Evolutionary conservation across 768 basidiomycete species (phyloP).

Genomic region (Agaricus subrufescens): DNA sequence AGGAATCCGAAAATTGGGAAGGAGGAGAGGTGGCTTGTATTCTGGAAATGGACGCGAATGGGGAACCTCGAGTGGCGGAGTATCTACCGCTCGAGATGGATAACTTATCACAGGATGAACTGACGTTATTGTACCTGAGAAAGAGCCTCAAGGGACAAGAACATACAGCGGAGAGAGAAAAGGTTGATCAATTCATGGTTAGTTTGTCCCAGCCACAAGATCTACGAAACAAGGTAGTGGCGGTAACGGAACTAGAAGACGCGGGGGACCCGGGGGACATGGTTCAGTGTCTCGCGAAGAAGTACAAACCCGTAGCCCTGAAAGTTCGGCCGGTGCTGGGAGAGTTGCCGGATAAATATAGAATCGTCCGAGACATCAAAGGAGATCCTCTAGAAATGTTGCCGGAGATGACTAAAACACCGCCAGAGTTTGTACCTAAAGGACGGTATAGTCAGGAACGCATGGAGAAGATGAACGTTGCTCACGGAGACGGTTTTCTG

Average conservation of each 20-base stretch:
- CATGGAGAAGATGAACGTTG: slow-evolving; percentile 16
- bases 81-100: no score
- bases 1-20: slow-evolving; percentile 9
- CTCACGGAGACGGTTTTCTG: slow-evolving; percentile 16
- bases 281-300: slow-evolving; percentile 8
- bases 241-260: background rate
- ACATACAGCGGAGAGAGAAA: no score
- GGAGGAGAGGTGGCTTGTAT: slow-evolving; percentile 14
- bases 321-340: slow-evolving; percentile 21
- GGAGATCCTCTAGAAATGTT: slow-evolving; percentile 22
- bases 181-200: no score
- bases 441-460: slow-evolving; percentile 22
- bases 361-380: slow-evolving; percentile 20
- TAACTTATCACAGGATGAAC: no score
- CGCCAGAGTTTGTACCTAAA: slow-evolving; percentile 15
- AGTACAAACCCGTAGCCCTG: slow-evolving; percentile 26
- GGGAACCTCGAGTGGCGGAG: no score
- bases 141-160: no score
- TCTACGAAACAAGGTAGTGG: background rate
- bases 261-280: no score
- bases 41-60: background rate
- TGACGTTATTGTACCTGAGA: no score
- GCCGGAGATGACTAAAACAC: slow-evolving; percentile 15
- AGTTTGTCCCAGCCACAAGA: no score
- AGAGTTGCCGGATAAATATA: slow-evolving; percentile 17